Conservation (phyloP, 2,329 filamentous ascomycete genomes). For the Neofusicoccum parvum region DNA sequence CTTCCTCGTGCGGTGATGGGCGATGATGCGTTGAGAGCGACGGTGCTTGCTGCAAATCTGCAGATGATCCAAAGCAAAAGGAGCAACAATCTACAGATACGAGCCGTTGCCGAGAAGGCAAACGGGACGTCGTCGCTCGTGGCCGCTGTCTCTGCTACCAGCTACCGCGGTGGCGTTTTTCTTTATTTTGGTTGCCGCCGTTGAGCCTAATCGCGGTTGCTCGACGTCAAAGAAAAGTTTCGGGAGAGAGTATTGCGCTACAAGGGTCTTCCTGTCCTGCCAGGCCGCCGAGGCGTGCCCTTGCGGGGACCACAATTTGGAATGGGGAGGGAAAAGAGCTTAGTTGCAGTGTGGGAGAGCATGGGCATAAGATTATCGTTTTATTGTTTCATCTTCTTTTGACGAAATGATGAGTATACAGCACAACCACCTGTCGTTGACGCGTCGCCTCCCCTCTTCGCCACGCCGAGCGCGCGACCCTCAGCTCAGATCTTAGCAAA, state of each 20-base stretch:
- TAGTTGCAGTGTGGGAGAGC: background rate
- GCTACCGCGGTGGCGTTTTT: background rate
- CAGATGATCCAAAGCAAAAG: slow-evolving; percentile 7
- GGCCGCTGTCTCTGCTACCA: background rate
- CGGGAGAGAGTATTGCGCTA: background rate
- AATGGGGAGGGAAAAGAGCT: slow-evolving; percentile 9
- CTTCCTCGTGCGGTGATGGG: background rate
- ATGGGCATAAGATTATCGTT: slow-evolving; percentile 2
- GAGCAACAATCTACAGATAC: slow-evolving; percentile 17
- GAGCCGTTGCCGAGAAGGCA: slow-evolving; percentile 13
- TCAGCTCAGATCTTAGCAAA: background rate
- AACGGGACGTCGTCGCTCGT: background rate
- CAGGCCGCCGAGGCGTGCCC: background rate
- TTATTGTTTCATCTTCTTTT: slow-evolving; percentile 9
- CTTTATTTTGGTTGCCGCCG: background rate
- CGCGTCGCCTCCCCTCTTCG: background rate
- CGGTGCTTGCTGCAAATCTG: slow-evolving; percentile 3
- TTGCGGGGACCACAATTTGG: slow-evolving; percentile 4
- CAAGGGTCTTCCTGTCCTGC: background rate
- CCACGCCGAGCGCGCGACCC: slow-evolving; percentile 4
- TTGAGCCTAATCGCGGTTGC: slow-evolving; percentile 1
- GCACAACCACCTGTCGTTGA: background rate
- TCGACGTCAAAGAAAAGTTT: slow-evolving; percentile 15
- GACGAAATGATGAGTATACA: slow-evolving; percentile 6
- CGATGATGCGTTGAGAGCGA: background rate